Percentiles rank a stretch among this genome's conserved stretches.
Conservation (phyloP, 2,329 filamentous ascomycete species). For the Paradendryphiella salina region DNA sequence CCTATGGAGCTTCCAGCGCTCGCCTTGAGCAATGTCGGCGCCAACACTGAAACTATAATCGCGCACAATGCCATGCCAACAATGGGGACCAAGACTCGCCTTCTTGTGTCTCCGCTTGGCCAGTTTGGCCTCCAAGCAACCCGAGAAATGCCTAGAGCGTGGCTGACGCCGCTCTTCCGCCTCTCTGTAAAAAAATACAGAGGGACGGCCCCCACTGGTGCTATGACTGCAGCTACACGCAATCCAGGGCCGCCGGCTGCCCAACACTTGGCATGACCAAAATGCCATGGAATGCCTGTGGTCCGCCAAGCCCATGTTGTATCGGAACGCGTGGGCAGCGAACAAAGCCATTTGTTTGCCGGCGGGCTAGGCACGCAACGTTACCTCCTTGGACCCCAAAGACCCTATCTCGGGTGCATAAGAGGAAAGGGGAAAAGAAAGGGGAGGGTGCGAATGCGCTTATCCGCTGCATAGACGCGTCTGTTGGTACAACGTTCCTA, state of each 20-base stretch:
- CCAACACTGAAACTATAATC: neutral
- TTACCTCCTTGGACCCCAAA: neutral
- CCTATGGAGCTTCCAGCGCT: neutral
- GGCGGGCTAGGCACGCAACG: neutral
- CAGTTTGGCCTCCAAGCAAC: neutral
- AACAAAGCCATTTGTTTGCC: neutral
- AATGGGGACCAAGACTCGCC: neutral
- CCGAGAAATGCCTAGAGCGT: neutral
- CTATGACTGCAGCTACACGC: neutral
- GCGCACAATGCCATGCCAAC: neutral
- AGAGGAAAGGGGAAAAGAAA: no score
- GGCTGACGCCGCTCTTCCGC: neutral
- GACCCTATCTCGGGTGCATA: no score
- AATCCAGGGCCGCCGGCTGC: neutral
- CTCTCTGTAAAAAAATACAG: neutral
- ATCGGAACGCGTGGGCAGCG: neutral
- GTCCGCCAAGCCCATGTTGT: slow-evolving; percentile 5
- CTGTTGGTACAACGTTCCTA: no score
- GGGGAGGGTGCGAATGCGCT: no score
- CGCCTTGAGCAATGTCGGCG: neutral
- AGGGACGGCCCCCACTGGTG: neutral
- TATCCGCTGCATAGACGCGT: no score
- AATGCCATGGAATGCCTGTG: neutral
- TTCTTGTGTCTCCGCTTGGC: neutral
- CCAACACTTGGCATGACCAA: slow-evolving; percentile 2